A percentile compares a stretch with the other conserved stretches of the same genome.
phyloP scores from a whole-genome alignment of 345 rosid species.

The Mangifera indica region DNA sequence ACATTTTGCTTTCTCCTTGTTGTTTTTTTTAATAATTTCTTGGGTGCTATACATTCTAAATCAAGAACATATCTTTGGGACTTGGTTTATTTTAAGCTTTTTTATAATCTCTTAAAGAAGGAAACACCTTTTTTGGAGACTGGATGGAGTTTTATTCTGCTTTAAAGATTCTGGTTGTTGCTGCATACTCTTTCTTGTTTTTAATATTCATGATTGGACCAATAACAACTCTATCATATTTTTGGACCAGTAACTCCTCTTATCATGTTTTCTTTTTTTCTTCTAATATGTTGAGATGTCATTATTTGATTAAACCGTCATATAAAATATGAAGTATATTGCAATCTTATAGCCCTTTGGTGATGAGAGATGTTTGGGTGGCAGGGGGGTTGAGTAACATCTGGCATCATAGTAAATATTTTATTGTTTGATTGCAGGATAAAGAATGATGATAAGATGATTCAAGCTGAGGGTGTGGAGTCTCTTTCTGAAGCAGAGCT shows the following conservation, averaged over 20 bases:
- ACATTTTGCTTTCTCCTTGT: background rate
- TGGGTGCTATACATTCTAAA: background rate
- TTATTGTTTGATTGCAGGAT: conserved; percentile 49
- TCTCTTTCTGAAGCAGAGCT: conserved; percentile 93
- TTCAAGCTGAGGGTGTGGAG: conserved; percentile 87
- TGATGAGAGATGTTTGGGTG: background rate
- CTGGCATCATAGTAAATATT: background rate
- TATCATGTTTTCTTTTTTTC: background rate
- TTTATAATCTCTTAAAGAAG: background rate
- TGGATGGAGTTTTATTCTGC: background rate
- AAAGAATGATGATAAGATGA: conserved; percentile 91
- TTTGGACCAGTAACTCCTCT: background rate
- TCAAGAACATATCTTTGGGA: background rate
- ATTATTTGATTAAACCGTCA: too few relatives aligned
- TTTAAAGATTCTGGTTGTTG: background rate
- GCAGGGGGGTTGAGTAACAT: background rate
- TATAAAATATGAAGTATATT: background rate
- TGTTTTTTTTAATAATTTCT: background rate
- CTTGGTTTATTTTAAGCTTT: background rate
- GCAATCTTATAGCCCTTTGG: background rate
- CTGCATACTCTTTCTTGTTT: too few relatives aligned
- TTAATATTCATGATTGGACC: background rate
- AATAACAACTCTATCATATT: background rate
- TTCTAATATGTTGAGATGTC: conserved; percentile 14
- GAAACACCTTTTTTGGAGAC: conserved; percentile 6